Base-by-base conservation (phyloP, 2,329 filamentous ascomycete species). In the Fusarium solani-melongenae region DNA sequence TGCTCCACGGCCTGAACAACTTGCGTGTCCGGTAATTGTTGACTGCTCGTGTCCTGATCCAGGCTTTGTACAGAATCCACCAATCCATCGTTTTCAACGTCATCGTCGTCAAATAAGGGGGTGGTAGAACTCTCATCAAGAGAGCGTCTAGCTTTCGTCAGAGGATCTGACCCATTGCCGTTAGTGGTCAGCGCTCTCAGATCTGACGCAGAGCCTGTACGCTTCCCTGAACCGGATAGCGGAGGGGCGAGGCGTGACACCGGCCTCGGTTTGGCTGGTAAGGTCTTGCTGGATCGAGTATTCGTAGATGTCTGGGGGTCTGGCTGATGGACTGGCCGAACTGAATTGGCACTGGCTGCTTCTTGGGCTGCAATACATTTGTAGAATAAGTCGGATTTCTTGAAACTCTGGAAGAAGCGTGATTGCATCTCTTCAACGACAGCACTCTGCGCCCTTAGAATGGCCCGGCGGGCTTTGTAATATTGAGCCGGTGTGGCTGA, bases 331-430 rank as follows among this genome's bases (percentile, higher is more conserved):
- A 72, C 65, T 15, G 73, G 61, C 34, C 77, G 71, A 11, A 69
- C 66, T 38, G 77, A 66, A 31, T 80, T 80, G 8, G 76, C 66
- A 58, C 79, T 86, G 2, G 89, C 86, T 46, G 90, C 88, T 82
- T 98, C 95, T 78, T 97, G 94, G 14, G 96, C 93, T 9, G 96
- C 94, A 1, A 99, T 87, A 80, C 95, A 98, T 81, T 99, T 99
- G 86, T 96, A 98, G 81, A 95, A 99, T 1, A 99, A 83, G 79
- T 98, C 96, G 0, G 96, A 98, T 76, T 92, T 93, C 79, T 95
- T 97, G 85, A 99, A 99, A 22, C 90, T 90, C 20, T 93, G 91
- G 72, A 96, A 96, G 79, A 97, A 90, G 15, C 89, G 90, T 24
- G 91, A 90, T 78, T 95, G 92, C 90, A 99, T 94, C 76, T 93